Evolutionary conservation across 2,329 filamentous ascomycete genomes (phyloP).

Genomic region (Calonectria ilicicola): DNA sequence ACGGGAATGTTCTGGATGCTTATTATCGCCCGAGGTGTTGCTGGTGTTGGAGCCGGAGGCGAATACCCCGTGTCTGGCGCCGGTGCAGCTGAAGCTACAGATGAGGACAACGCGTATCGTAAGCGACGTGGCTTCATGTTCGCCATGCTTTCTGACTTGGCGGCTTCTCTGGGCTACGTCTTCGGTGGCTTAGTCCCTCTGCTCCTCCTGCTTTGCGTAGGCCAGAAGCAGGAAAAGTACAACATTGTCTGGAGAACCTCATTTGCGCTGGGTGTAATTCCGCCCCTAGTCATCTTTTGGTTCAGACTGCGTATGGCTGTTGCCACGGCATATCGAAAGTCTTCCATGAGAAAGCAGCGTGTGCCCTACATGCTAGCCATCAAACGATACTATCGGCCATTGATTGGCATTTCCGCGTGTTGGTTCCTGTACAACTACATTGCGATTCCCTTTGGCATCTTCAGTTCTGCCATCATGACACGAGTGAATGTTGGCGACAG

Average conservation of each 20-base stretch:
- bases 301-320: slow-evolving; percentile 65
- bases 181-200: slow-evolving; percentile 62
- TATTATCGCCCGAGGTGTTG: slow-evolving; percentile 54
- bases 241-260: slow-evolving; percentile 62
- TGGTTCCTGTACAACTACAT: slow-evolving; percentile 69
- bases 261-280: slow-evolving; percentile 62
- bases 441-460: slow-evolving; percentile 66
- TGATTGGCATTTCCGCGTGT: slow-evolving; percentile 59
- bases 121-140: slow-evolving; percentile 67
- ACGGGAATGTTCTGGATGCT: slow-evolving; percentile 64
- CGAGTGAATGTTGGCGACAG: slow-evolving; percentile 54
- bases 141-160: slow-evolving; percentile 65
- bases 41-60: slow-evolving; percentile 58
- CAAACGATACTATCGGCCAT: slow-evolving; percentile 60
- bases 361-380: slow-evolving; percentile 60
- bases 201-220: slow-evolving; percentile 62
- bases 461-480: slow-evolving; percentile 64
- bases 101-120: slow-evolving; percentile 58
- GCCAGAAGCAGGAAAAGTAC: slow-evolving; percentile 55
- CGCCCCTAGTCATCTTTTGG: slow-evolving; percentile 63
- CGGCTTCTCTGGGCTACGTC: slow-evolving; percentile 63
- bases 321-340: slow-evolving; percentile 61
- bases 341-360: slow-evolving; percentile 57
- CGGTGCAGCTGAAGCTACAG: slow-evolving; percentile 64
- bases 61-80: slow-evolving; percentile 66